A percentile compares a stretch with the other conserved stretches of the same genome.
Conservation (phyloP, 148 eudicot species). For the Rheum nobile region DNA sequence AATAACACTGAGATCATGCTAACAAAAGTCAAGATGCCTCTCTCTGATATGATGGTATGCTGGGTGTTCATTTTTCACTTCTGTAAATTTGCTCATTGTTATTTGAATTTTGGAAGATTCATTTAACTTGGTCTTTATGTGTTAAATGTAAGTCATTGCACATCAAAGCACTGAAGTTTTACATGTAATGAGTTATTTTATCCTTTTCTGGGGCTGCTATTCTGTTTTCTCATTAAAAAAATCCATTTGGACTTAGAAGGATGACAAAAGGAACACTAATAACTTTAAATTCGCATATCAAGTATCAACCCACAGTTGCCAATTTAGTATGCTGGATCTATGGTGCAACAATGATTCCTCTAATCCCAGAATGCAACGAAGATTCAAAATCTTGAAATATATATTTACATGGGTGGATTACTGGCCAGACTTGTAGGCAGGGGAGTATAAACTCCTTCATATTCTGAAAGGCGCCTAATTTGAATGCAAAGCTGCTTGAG, state of each 20-base stretch:
- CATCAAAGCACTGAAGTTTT: not conserved
- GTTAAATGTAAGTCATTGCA: not conserved
- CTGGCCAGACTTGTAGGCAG: too few species aligned
- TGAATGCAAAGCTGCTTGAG: too few species aligned
- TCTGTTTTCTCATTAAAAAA: not conserved
- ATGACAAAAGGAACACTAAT: not conserved
- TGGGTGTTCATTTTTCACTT: not conserved
- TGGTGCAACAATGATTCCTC: too few species aligned
- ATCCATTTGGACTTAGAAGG: too few species aligned
- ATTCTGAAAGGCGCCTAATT: too few species aligned
- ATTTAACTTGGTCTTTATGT: not conserved
- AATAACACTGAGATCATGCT: slow-evolving; percentile 96
- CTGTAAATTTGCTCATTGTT: not conserved
- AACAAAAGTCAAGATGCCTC: slow-evolving; percentile 97
- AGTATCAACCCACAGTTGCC: not conserved
- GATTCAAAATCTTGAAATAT: too few species aligned
- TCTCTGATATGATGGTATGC: slow-evolving; percentile 96
- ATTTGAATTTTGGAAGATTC: not conserved
- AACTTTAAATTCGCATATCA: not conserved
- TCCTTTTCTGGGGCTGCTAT: not conserved
- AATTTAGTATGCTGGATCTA: too few species aligned
- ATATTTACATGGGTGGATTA: too few species aligned
- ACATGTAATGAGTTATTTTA: too few species aligned
- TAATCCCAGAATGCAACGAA: too few species aligned
- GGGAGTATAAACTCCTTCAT: too few species aligned